phyloP scores from a whole-genome alignment of 1,139 yeast species.

The Suhomyces kunorum region DNA sequence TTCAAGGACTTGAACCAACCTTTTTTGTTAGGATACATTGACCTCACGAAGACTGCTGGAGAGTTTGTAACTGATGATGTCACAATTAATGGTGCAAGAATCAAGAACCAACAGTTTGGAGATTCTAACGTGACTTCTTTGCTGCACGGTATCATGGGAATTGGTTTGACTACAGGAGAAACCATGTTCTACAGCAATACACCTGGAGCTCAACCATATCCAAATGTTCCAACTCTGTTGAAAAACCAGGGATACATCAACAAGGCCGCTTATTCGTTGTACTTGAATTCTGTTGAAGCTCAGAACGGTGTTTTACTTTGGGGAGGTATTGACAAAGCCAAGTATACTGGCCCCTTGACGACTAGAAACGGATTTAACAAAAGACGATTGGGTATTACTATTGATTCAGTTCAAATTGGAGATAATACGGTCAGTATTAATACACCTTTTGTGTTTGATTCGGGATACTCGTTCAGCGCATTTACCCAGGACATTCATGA shows the following conservation, averaged over 20 bases:
- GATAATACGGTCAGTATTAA: background rate
- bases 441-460: slow-evolving; percentile 2
- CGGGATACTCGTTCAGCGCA: slow-evolving; percentile 3
- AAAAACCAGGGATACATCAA: slow-evolving; percentile 23
- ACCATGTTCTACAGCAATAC: background rate
- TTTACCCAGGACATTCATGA: background rate
- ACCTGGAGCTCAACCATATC: slow-evolving; percentile 18
- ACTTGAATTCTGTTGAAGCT: slow-evolving; percentile 16
- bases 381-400: slow-evolving; percentile 1
- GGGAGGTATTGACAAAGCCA: slow-evolving; percentile 24
- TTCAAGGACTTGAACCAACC: slow-evolving; percentile 3
- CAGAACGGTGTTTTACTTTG: slow-evolving; percentile 21
- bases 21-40: slow-evolving; percentile 20
- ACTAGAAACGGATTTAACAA: slow-evolving; percentile 4
- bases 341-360: slow-evolving; percentile 20
- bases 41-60: slow-evolving; percentile 18
- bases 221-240: slow-evolving; percentile 24
- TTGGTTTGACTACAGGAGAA: slow-evolving; percentile 37
- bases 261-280: slow-evolving; percentile 25
- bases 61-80: slow-evolving; percentile 21
- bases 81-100: slow-evolving; percentile 13
- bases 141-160: slow-evolving; percentile 27
- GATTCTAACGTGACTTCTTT: slow-evolving; percentile 19
- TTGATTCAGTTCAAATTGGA: slow-evolving; percentile 1
- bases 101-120: slow-evolving; percentile 21